phyloP scores from a whole-genome alignment of 2,329 filamentous ascomycete species.

The Xylaria digitata region DNA sequence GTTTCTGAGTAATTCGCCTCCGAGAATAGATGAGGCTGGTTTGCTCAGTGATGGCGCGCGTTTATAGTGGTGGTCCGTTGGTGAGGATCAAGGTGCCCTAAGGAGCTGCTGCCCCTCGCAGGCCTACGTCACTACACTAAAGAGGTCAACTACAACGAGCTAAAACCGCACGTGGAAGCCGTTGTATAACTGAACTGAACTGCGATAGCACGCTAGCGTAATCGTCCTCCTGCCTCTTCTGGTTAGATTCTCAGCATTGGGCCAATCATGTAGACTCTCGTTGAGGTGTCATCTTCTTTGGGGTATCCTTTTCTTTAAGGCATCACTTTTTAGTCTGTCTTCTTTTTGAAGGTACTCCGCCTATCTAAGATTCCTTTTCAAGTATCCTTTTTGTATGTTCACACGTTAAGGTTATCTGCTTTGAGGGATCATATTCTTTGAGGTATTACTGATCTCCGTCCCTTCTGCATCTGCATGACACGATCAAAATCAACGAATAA shows the following conservation, averaged over 20 bases:
- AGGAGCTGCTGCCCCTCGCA: neutral
- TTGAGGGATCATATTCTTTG: no score
- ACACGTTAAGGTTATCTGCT: no score
- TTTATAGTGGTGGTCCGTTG: neutral
- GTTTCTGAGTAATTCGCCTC: neutral
- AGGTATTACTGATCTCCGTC: no score
- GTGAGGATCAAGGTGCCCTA: neutral
- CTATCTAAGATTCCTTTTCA: no score
- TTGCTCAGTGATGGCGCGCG: neutral
- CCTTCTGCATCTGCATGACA: no score
- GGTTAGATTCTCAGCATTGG: slow-evolving; percentile 5
- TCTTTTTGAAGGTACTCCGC: no score
- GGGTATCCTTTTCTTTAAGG: no score
- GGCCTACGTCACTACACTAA: slow-evolving; percentile 13
- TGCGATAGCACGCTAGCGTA: neutral
- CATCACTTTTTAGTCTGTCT: no score
- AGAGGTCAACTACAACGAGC: slow-evolving; percentile 5
- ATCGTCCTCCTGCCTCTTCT: slow-evolving; percentile 25
- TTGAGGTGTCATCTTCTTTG: no score
- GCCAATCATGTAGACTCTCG: slow-evolving; percentile 10
- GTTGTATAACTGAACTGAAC: neutral
- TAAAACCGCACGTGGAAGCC: slow-evolving; percentile 15
- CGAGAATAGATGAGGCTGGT: neutral
- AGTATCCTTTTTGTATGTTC: no score
- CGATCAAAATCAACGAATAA: no score